Evolutionary conservation across 768 basidiomycete genomes (phyloP), one percentile per base, ranked within the genome.

Genomic region (Pulveroboletus sp.): DNA sequence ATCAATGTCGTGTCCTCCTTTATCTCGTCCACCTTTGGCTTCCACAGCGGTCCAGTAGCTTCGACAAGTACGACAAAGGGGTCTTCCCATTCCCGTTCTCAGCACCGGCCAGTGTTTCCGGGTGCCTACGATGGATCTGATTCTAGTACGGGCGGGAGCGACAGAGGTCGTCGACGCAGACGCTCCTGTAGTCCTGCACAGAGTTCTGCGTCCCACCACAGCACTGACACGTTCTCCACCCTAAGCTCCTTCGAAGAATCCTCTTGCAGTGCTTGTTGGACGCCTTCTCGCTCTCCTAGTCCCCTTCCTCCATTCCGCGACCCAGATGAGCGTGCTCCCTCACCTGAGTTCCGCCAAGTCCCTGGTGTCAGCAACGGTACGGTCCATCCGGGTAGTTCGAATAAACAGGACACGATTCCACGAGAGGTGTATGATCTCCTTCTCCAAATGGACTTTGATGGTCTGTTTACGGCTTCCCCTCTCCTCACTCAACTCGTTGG

Each of bases 161-260:
- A 35, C 3, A 30, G 31, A 35, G 49, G 39, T 12, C 63, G 55
- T 40, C 17, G 42, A n/a, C 46, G 18, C 8, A 15, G 36, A 5
- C 49, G 30, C 32, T 24, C 14, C 26, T 8, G 39, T 33, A 43
- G 38, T 44, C 41, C 26, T 18, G 40, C 31, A 37, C 53, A 39
- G 3, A 52, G 55, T 12, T 14, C 36, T 11, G 49, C 56, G 56
- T 37, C 71, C 55, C 17, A 67, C 38, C 47, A 56, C 26, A 77
- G 71, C 49, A 46, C 48, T 0, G 54, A 51, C 30, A 71, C 71
- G 0, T 74, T 76, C 50, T 74, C 79, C 10, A 79, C 77, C 0
- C 42, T 80, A 28, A 81, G 80, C 47, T 77, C 80, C 5, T 57
- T 81, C 1, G 69, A 71, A 3, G 67, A 57, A 1, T 71, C 67